Percentiles rank a stretch among this genome's conserved stretches.
These are phyloP conservation scores for Talaromyces albobiverticillius DNA, from an alignment of 2,329 filamentous ascomycete genomes.

Conservation along the genomic window DNA sequence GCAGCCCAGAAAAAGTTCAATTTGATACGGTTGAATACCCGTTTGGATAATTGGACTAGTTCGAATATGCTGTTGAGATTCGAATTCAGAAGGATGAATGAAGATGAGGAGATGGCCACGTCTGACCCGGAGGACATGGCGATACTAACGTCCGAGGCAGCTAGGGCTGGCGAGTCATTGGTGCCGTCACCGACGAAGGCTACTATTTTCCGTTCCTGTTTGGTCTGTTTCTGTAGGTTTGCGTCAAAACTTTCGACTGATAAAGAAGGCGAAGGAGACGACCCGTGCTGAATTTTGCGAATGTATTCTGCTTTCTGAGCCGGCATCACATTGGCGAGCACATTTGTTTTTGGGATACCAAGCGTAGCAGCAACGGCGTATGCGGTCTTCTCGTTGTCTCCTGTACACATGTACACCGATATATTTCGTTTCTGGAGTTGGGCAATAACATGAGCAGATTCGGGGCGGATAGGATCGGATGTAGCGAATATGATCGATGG, in stretches of 20 bases:
- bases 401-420: constrained; percentile 87
- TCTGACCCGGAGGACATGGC: constrained; percentile 78
- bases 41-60: constrained; percentile 66
- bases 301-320: constrained; percentile 64
- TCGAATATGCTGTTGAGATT: constrained; percentile 68
- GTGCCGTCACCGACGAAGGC: constrained; percentile 87
- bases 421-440: constrained; percentile 64
- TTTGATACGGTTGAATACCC: constrained; percentile 74
- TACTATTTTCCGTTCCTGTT: constrained; percentile 47
- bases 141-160: constrained; percentile 78
- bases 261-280: constrained; percentile 17
- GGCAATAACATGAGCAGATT: constrained; percentile 63
- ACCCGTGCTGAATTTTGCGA: constrained; percentile 30
- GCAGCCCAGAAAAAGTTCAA: constrained; percentile 85
- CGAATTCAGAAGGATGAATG: constrained; percentile 75
- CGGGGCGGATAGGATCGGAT: constrained; percentile 75
- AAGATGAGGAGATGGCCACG: constrained; percentile 76
- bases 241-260: constrained; percentile 51
- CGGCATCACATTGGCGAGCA: constrained; percentile 84
- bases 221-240: not conserved
- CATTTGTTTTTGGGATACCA: constrained; percentile 69
- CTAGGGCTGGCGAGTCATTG: constrained; percentile 79
- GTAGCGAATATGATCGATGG: constrained; percentile 70
- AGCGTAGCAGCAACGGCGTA: constrained; percentile 71
- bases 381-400: constrained; percentile 85